Base-by-base conservation (phyloP, 306 rosid genomes). In the Prunus kanzakura region DNA sequence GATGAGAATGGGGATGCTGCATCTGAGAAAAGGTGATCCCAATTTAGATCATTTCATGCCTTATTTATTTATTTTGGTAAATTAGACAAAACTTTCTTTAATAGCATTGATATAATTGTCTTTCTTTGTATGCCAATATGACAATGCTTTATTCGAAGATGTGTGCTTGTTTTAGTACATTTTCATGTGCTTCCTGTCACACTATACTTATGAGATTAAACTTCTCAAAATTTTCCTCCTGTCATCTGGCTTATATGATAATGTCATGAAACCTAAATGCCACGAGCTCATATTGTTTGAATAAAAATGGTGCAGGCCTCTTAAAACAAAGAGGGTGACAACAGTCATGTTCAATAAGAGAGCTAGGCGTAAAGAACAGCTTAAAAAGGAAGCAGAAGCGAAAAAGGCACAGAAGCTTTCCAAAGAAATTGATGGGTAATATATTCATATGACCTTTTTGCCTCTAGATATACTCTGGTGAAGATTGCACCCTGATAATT, bases 361-460 rank as follows among this genome's bases (percentile, higher is more conserved):
- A 84, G 79, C 77, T 67, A 87, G 97, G 57, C 87, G 76, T 50
- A 92, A 89, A 86, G 89, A 88, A 83, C 86, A 83, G 63, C 82
- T 82, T 51, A 87, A 8, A 77, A 91, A 86, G 82, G 98, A 89
- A 79, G 83, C 80, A 15, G 88, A 88, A 78, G 78, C 77, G 7
- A 86, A 76, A 81, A 88, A 85, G 87, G n/a, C 80, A 62, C 52
- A 82, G 80, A 84, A 72, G 32, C 77, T 92, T 57, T 85, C 97
- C 20, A 86, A 83, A 84, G 96, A 96, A 88, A 89, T 92, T 86
- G 98, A 96, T 80, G 75, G 93, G 97, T 92, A 83, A 82, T 67
- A 35, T 46, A 43, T 25, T 58, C 27, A 0, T 15, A 64, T 60
- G 20, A 23, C 51, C 69, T 32, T 32, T 47, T 64, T 64, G 47